phyloP scores from a whole-genome alignment of 495 filamentous ascomycete genomes.

The Aspergillus olivimuriae region DNA sequence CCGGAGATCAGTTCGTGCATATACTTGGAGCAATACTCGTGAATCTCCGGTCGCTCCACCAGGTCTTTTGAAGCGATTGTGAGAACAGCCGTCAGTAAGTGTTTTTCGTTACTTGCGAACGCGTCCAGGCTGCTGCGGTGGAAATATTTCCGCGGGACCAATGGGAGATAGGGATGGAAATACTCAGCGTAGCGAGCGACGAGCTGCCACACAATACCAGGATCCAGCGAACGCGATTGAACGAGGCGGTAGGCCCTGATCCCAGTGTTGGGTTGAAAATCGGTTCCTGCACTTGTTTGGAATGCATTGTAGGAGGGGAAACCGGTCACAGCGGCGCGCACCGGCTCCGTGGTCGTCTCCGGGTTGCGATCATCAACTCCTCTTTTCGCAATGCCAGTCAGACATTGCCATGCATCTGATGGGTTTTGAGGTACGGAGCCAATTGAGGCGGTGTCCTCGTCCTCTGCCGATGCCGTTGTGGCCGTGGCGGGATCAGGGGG shows the following conservation, averaged over 20 bases:
- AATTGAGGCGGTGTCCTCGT: conserved; percentile 36
- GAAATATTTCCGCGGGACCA: conserved; percentile 52
- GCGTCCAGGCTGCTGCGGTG: conserved; percentile 39
- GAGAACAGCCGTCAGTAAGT: conserved; percentile 56
- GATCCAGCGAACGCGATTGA: conserved; percentile 41
- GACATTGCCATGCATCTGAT: conserved; percentile 44
- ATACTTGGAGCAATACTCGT: conserved; percentile 55
- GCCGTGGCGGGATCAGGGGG: conserved; percentile 28
- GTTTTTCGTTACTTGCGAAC: conserved; percentile 48
- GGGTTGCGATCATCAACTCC: conserved; percentile 15
- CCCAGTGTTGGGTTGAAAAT: conserved; percentile 25
- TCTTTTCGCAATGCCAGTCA: conserved; percentile 36
- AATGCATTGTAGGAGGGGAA: conserved; percentile 25
- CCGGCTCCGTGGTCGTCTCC: conserved; percentile 17
- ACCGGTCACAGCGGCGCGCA: conserved; percentile 15
- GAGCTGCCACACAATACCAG: conserved; percentile 43
- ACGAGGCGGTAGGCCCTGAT: conserved; percentile 47
- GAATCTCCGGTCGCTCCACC: conserved; percentile 47
- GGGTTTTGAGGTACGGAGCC: conserved; percentile 39
- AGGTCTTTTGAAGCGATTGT: conserved; percentile 59
- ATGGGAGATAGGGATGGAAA: conserved; percentile 58
- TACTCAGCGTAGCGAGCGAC: conserved; percentile 47
- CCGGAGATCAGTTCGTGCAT: conserved; percentile 57
- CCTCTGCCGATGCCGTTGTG: conserved; percentile 25
- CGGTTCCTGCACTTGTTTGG: conserved; percentile 22